A percentile compares a stretch with the other conserved stretches of the same genome.
Evolutionary conservation across 352 stramenopile species (phyloP).

Genomic region (Salisapilia sapeloensis): DNA sequence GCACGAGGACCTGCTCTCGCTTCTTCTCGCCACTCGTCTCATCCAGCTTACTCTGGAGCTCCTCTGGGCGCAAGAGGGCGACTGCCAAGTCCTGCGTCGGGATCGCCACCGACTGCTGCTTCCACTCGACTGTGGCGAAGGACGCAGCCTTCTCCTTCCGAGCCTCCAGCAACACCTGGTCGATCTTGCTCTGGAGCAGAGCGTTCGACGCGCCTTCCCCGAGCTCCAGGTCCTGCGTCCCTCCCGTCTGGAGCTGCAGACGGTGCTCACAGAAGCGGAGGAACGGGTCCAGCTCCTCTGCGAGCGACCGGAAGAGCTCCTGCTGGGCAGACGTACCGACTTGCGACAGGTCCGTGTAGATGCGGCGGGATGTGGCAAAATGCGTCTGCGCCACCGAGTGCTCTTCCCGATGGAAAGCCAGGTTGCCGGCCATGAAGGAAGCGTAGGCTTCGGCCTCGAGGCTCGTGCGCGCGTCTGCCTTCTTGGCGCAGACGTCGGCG

Average conservation of each 20-base stretch:
- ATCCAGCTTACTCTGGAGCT: slow-evolving; percentile 44
- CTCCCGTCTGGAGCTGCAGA: slow-evolving; percentile 35
- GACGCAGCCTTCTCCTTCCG: slow-evolving; percentile 75
- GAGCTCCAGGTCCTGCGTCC: too few species aligned
- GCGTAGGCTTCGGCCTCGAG: slow-evolving; percentile 81
- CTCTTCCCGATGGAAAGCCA: slow-evolving; percentile 78
- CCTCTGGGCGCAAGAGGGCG: slow-evolving; percentile 50
- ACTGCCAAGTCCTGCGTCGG: slow-evolving; percentile 55
- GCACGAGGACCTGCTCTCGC: slow-evolving; percentile 44
- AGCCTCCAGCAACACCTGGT: slow-evolving; percentile 62
- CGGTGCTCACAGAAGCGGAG: slow-evolving; percentile 77
- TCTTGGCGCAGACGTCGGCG: slow-evolving; percentile 46
- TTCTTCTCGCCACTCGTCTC: slow-evolving; percentile 42
- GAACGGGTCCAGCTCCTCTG: slow-evolving; percentile 67
- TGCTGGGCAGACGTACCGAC: slow-evolving; percentile 68
- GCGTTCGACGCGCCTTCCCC: slow-evolving; percentile 55
- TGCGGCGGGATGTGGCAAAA: slow-evolving; percentile 60
- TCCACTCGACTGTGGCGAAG: slow-evolving; percentile 66
- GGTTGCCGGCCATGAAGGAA: slow-evolving; percentile 77
- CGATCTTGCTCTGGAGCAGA: slow-evolving; percentile 72
- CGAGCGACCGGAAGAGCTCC: slow-evolving; percentile 49
- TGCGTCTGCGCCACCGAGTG: slow-evolving; percentile 68
- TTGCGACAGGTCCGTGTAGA: slow-evolving; percentile 72
- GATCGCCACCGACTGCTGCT: slow-evolving; percentile 54
- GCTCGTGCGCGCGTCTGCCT: slow-evolving; percentile 74